Evolutionary conservation across 1,284 basidiomycete species (phyloP).

Genomic region (Phellinidium pouzarii): DNA sequence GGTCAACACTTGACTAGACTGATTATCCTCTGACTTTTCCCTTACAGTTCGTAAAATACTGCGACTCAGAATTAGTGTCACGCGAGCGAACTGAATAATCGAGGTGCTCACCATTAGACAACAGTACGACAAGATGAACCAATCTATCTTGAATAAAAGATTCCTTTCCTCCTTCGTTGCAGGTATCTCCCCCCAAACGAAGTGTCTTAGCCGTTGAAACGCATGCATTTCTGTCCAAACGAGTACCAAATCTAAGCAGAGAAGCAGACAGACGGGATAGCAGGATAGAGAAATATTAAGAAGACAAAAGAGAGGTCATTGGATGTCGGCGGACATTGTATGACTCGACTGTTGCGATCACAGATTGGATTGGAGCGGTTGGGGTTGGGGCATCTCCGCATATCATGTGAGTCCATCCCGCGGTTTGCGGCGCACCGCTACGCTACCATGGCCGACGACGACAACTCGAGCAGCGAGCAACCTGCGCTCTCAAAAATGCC

Average conservation of each 20-base stretch:
- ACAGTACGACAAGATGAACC: conserved; percentile 61
- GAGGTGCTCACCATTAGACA: conserved; percentile 51
- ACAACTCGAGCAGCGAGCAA: not conserved
- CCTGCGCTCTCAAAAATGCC: not conserved
- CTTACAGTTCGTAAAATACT: conserved; percentile 65
- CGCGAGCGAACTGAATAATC: not conserved
- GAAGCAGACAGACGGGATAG: not conserved
- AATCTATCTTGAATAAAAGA: conserved; percentile 54
- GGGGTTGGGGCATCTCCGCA: too few species aligned
- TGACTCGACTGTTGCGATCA: not conserved
- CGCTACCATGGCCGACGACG: conserved; percentile 2
- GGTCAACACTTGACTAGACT: not conserved
- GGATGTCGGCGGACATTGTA: not conserved
- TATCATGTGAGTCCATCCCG: too few species aligned
- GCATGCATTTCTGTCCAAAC: not conserved
- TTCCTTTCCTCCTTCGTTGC: conserved; percentile 37
- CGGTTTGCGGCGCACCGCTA: too few species aligned
- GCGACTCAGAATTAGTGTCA: conserved; percentile 2
- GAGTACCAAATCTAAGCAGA: not conserved
- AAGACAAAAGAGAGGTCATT: not conserved
- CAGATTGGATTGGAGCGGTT: not conserved
- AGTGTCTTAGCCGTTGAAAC: conserved; percentile 17
- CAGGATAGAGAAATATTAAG: not conserved
- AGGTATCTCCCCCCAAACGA: conserved; percentile 31
- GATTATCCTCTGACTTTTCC: not conserved